Conservation (phyloP, 108 stramenopile genomes). For the Nitzschia palea region DNA sequence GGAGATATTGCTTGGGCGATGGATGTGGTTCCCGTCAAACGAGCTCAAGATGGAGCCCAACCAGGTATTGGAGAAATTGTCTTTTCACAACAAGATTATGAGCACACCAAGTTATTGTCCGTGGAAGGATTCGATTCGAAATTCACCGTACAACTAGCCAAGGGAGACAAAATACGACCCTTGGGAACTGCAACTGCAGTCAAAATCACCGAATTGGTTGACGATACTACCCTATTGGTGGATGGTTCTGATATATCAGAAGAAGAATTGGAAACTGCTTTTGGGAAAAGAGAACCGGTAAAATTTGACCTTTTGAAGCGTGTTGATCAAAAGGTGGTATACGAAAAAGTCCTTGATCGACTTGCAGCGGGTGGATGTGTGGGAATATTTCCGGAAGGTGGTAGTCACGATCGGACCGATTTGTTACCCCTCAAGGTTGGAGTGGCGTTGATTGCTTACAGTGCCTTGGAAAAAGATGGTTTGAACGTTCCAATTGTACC, state of each 20-base stretch:
- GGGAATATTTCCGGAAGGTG: conserved; percentile 99
- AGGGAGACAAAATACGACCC: conserved; percentile 81
- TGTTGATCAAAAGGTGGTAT: conserved; percentile 88
- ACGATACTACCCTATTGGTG: conserved; percentile 43
- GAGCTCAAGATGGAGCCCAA: conserved; percentile 86
- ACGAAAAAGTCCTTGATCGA: conserved; percentile 77
- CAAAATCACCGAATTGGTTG: conserved; percentile 67
- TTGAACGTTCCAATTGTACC: conserved; percentile 94
- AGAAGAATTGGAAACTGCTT: conserved; percentile 17
- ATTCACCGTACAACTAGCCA: conserved; percentile 52
- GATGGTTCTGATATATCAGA: conserved; percentile 29
- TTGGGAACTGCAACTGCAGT: conserved; percentile 48
- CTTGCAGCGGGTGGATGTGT: conserved; percentile 75
- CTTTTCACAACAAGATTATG: conserved; percentile 9
- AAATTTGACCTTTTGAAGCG: conserved; percentile 83
- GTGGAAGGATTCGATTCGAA: conserved; percentile 60
- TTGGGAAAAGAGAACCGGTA: conserved; percentile 17
- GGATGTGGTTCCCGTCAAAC: conserved; percentile 92
- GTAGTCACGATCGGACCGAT: conserved; percentile 97
- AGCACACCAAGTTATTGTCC: conserved; percentile 25
- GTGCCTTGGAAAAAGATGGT: conserved; percentile 87
- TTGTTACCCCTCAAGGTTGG: conserved; percentile 98
- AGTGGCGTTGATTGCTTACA: conserved; percentile 95
- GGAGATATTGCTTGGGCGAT: conserved; percentile 93
- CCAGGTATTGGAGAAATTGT: conserved; percentile 49